Base-by-base conservation (phyloP, 1,284 basidiomycete species). In the Leucoagaricus sp. region DNA sequence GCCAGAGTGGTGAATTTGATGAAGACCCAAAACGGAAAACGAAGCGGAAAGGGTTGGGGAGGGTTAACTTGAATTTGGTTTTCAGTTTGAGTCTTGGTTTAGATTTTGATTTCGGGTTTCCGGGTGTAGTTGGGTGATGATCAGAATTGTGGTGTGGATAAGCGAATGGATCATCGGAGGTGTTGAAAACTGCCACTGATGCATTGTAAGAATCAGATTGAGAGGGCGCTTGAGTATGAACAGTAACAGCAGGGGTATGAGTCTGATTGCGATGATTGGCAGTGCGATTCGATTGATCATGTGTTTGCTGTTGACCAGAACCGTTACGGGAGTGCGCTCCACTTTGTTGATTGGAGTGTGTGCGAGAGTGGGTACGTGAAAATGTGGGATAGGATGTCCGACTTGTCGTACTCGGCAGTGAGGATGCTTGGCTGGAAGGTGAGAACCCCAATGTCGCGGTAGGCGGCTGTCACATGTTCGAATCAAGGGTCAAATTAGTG, bases 11-110 rank as follows among this genome's bases (percentile, higher is more conserved):
- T 21, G 47, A 34, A 28, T 19, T 7, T 26, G 36, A 29, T 33
- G 47, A 19, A 9, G 49, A 51, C 2, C 17, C 1, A 8, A 1
- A 17, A 25, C 28, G 26, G 25, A 33, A 28, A 7, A n/a, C n/a
- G n/a, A 28, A 36, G 25, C 45, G 53, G 53, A 54, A 54, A 17
- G 45, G 45, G 12, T 48, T 54, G 2, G 53, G 45, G 34, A 54
- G 53, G 26, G 53, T 48, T 10, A 54, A 34, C 48, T 48, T 54
- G 53, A 54, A 54, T 54, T 31, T 47, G 45, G 36, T 21, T 5
- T 31, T 15, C 12, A 46, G 9, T 28, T 47, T 46, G 23, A 40
- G 26, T n/a, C 38, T 47, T 21, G 23, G 34, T 33, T 28, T 38
- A 3, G 45, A 25, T 47, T 17, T 19, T 17, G 29, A 19, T 3